Evolutionary conservation across 2,329 filamentous ascomycete species (phyloP).

Genomic region (Fusarium brachygibbosum): DNA sequence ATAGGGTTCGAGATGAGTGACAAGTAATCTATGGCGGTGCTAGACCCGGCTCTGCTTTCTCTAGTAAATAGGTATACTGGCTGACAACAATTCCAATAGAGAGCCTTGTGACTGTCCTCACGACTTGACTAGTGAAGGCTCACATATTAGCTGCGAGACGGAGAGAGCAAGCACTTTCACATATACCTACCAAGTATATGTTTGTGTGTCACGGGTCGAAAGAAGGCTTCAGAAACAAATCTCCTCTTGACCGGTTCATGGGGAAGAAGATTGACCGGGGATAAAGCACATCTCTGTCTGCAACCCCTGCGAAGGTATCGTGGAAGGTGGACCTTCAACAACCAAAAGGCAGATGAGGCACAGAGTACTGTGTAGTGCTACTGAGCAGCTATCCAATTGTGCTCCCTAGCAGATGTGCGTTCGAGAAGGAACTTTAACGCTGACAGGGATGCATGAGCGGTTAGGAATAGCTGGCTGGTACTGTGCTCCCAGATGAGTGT

Average conservation of each 20-base stretch:
- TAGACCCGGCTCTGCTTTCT: constrained; percentile 21
- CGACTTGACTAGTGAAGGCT: neutral
- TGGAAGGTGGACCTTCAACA: constrained; percentile 43
- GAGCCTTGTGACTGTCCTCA: neutral
- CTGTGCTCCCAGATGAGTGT: constrained; percentile 2
- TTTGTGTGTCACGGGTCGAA: constrained; percentile 3
- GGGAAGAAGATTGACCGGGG: constrained; percentile 6
- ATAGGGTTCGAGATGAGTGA: constrained; percentile 25
- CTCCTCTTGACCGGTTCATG: constrained; percentile 12
- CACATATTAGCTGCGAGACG: constrained; percentile 26
- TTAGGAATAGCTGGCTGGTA: neutral
- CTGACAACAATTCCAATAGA: neutral
- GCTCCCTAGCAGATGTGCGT: constrained; percentile 13
- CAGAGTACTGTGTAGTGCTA: too few relatives aligned
- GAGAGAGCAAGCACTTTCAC: constrained; percentile 34
- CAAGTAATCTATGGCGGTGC: constrained; percentile 26
- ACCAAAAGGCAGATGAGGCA: constrained; percentile 4
- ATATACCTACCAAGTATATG: constrained; percentile 13
- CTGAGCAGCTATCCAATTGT: constrained; percentile 33
- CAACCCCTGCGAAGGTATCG: constrained; percentile 28
- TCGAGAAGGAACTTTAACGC: constrained; percentile 30
- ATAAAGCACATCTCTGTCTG: constrained; percentile 29
- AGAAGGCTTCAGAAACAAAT: constrained; percentile 11
- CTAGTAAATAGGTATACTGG: neutral
- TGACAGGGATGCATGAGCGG: constrained; percentile 18